These are phyloP conservation scores for Botrytis cinerea DNA, from an alignment of 2,329 filamentous ascomycete genomes.

Conservation along the genomic window DNA sequence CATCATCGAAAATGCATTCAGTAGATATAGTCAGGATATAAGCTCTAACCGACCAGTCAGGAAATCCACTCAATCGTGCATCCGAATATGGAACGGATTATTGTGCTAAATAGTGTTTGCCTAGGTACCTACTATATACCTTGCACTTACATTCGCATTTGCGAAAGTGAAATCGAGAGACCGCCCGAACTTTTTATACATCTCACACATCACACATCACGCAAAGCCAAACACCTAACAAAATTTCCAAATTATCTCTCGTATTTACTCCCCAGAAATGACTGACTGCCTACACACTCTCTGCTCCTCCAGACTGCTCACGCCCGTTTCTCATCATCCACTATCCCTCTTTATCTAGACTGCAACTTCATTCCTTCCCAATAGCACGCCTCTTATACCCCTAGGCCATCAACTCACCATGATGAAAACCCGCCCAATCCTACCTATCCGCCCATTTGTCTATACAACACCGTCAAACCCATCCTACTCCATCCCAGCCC, in stretches of 20 bases:
- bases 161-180: neutral
- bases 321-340: neutral
- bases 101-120: neutral
- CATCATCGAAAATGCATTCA: neutral
- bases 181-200: neutral
- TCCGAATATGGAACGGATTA: neutral
- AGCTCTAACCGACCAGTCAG: neutral
- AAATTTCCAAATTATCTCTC: conserved; percentile 24
- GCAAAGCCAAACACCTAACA: neutral
- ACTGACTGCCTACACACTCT: conserved; percentile 17
- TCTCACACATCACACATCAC: neutral
- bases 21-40: neutral
- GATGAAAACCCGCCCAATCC: conserved; percentile 3
- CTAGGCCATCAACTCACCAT: neutral
- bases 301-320: neutral
- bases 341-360: conserved; percentile 4
- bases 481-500: conserved; percentile 27
- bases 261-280: conserved; percentile 24
- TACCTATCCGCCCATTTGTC: conserved; percentile 3
- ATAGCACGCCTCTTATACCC: neutral
- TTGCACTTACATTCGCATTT: neutral
- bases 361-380: conserved; percentile 17
- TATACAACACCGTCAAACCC: conserved; percentile 20
- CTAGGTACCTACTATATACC: neutral
- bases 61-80: neutral